Conservation (phyloP, 371 early-diverging fungal genomes). For the Mucor piriformis region DNA sequence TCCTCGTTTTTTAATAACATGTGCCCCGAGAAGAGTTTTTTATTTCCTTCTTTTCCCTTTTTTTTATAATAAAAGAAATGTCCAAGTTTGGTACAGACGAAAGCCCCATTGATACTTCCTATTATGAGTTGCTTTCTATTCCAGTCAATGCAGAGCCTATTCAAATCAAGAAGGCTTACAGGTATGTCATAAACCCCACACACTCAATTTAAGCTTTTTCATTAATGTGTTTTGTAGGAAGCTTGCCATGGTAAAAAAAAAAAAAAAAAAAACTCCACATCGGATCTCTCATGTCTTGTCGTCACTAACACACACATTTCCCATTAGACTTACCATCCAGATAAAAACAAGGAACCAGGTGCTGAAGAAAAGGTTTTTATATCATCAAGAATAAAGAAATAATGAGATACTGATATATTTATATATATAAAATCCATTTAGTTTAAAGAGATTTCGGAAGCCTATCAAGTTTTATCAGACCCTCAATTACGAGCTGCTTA, state of each 20-base stretch:
- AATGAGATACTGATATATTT: too few relatives aligned
- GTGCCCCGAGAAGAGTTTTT: too few relatives aligned
- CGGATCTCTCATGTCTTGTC: too few relatives aligned
- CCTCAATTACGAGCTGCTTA: constrained; percentile 87
- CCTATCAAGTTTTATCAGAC: constrained; percentile 92
- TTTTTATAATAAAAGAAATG: constrained; percentile 27
- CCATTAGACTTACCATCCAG: constrained; percentile 90
- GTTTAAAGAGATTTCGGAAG: constrained; percentile 95
- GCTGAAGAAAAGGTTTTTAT: constrained; percentile 83
- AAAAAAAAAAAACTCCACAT: too few relatives aligned
- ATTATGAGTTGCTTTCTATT: constrained; percentile 91
- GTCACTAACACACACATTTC: too few relatives aligned
- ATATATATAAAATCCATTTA: constrained; percentile 14
- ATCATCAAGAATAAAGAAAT: neutral
- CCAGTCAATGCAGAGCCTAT: constrained; percentile 75
- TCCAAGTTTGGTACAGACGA: constrained; percentile 65
- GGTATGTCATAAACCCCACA: too few relatives aligned
- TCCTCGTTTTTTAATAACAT: constrained; percentile 14
- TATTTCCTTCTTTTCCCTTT: constrained; percentile 1
- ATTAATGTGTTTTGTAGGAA: constrained; percentile 36
- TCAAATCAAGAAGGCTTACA: constrained; percentile 95
- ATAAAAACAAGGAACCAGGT: constrained; percentile 88
- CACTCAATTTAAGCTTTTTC: too few relatives aligned
- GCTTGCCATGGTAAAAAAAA: constrained; percentile 42
- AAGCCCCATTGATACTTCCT: constrained; percentile 73